Conservation (phyloP, 768 basidiomycete genomes). For the Rhizopogon vinicolor region DNA sequence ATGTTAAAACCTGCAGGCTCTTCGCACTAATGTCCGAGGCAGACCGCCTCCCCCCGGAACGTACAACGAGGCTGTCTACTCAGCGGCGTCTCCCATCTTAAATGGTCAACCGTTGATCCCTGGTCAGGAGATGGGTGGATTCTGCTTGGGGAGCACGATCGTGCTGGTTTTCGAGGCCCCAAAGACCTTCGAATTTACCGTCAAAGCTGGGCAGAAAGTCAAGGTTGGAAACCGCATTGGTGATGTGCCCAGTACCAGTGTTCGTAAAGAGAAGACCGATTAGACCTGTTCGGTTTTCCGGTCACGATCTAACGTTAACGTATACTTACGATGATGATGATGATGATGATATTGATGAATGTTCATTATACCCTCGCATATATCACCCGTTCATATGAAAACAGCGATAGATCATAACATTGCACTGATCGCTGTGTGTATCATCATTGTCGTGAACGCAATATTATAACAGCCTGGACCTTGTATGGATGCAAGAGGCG, state of each 20-base stretch:
- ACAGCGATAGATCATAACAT: neutral
- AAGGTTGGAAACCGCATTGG: constrained; percentile 84
- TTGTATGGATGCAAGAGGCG: no score
- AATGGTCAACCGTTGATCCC: constrained; percentile 82
- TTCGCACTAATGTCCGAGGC: constrained; percentile 86
- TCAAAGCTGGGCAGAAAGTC: constrained; percentile 78
- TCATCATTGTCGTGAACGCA: no score
- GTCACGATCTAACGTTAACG: neutral
- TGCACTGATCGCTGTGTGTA: no score
- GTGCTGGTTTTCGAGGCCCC: constrained; percentile 98
- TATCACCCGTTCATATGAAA: neutral
- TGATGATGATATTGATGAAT: constrained; percentile 4
- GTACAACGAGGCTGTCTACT: constrained; percentile 90
- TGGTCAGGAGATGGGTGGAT: constrained; percentile 97
- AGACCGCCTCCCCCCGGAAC: constrained; percentile 74
- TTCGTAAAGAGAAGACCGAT: constrained; percentile 32
- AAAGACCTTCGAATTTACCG: constrained; percentile 68
- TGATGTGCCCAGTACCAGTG: constrained; percentile 30
- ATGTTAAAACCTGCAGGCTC: constrained; percentile 40
- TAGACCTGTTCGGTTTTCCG: constrained; percentile 2
- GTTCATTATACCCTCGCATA: constrained; percentile 7
- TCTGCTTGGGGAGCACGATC: constrained; percentile 91
- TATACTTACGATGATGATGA: neutral
- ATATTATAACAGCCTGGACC: no score
- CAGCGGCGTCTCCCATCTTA: constrained; percentile 75